A percentile compares a stretch with the other conserved stretches of the same genome.
Evolutionary conservation across 2,329 filamentous ascomycete species (phyloP).

Genomic region (Phaeosphaeria sp.): DNA sequence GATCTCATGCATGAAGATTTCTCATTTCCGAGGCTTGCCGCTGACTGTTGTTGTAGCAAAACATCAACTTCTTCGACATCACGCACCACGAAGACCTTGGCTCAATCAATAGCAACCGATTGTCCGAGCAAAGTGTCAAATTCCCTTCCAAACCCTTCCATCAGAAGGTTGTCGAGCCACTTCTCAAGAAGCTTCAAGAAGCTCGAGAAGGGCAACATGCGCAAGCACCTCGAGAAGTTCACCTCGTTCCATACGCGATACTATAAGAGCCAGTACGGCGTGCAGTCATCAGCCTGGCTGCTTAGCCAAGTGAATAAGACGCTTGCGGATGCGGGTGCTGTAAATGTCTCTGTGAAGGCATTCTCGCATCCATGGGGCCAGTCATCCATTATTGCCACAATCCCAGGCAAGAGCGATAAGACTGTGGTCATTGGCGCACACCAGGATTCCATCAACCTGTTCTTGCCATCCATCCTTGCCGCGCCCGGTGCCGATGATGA

Average conservation of each 20-base stretch:
- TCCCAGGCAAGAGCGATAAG: slow-evolving; percentile 83
- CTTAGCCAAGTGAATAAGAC: slow-evolving; percentile 75
- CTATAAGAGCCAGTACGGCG: slow-evolving; percentile 79
- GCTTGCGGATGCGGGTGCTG: slow-evolving; percentile 74
- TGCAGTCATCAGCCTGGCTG: slow-evolving; percentile 88
- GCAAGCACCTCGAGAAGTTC: slow-evolving; percentile 77
- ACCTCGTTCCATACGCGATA: slow-evolving; percentile 83
- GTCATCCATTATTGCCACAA: slow-evolving; percentile 87
- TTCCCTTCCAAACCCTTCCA: slow-evolving; percentile 73
- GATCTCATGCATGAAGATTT: neutral
- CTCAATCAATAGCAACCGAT: slow-evolving; percentile 37
- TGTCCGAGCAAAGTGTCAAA: slow-evolving; percentile 54
- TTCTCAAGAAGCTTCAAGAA: slow-evolving; percentile 75
- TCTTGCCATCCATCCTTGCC: slow-evolving; percentile 80
- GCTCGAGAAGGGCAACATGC: slow-evolving; percentile 78
- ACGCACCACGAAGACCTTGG: slow-evolving; percentile 76
- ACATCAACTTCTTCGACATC: slow-evolving; percentile 92
- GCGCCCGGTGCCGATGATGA: slow-evolving; percentile 97
- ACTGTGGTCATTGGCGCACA: slow-evolving; percentile 91
- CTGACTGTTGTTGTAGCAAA: slow-evolving; percentile 67
- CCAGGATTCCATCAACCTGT: slow-evolving; percentile 84
- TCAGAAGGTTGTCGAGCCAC: slow-evolving; percentile 69
- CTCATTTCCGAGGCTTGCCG: neutral
- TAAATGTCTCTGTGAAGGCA: slow-evolving; percentile 71
- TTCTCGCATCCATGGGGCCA: slow-evolving; percentile 90